These are phyloP conservation scores for Mycena crocata DNA, from an alignment of 768 basidiomycete genomes.

Conservation along the genomic window DNA sequence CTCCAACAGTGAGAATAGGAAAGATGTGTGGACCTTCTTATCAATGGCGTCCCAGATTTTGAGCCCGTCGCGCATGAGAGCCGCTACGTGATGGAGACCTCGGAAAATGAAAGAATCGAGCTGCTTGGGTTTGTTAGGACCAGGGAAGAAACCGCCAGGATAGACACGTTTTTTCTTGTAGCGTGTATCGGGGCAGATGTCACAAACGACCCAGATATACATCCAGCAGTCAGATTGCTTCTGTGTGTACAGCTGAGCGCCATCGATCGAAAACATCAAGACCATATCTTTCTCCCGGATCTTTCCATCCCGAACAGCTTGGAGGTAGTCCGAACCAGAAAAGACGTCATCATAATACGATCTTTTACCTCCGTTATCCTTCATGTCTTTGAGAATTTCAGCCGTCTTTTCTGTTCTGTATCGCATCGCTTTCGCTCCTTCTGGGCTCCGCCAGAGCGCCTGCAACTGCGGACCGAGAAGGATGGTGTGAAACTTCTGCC, in stretches of 20 bases:
- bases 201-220: constrained; percentile 46
- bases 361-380: not conserved
- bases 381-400: constrained; percentile 27
- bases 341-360: constrained; percentile 38
- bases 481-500: constrained; percentile 50
- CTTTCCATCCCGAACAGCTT: constrained; percentile 24
- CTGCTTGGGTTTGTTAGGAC: constrained; percentile 41
- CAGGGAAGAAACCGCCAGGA: constrained; percentile 37
- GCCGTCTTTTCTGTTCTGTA: constrained; percentile 40
- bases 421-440: constrained; percentile 38
- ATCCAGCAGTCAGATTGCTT: constrained; percentile 58
- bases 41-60: constrained; percentile 44
- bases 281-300: constrained; percentile 43
- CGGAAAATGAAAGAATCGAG: constrained; percentile 38
- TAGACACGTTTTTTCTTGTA: constrained; percentile 43
- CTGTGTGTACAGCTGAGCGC: constrained; percentile 53
- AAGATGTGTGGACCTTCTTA: constrained; percentile 6
- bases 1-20: constrained; percentile 25
- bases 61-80: constrained; percentile 36
- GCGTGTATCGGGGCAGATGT: constrained; percentile 41
- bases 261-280: constrained; percentile 50
- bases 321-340: constrained; percentile 41
- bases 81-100: constrained; percentile 37
- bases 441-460: constrained; percentile 42
- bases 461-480: constrained; percentile 58